Base-by-base conservation (phyloP, 73 alveolate species). In the Tetrahymena malaccensis region DNA sequence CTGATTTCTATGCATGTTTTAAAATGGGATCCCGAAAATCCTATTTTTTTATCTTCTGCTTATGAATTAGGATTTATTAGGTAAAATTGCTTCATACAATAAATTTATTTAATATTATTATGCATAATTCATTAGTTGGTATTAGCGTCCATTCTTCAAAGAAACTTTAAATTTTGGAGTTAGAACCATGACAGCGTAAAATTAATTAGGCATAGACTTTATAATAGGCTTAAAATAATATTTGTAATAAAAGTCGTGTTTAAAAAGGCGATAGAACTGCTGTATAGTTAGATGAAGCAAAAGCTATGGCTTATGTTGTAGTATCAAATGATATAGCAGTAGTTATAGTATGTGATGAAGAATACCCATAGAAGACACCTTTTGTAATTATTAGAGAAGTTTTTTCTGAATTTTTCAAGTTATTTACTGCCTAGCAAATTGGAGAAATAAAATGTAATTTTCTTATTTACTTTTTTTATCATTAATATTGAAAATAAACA, bases 281-380 rank as follows among this genome's bases (percentile, higher is more conserved):
- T 13, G 98, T 98, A 16, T 70, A 96, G 10, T 94, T 97, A 25
- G 98, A 98, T 93, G 96, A 98, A 43, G 96, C 98, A 85, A 95
- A 94, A 25, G 99, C 98, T 9, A 96, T 97, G 35, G 96, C 99
- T 93, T 97, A 98, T 85, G 96, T 96, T 35, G 96, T 94, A 85
- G 94, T 96, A n/a, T 96, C 96, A 43, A 94, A 85, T 55, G 85
- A 96, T 85, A 43, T 97, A 58, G 98, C 98, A 44, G 98, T 98
- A n/a, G 95, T 99, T n/a, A 99, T 98, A 70, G 97, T 99, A 9
- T 95, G 98, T 34, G 99, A 97, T 94, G 98, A 95, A 85, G 99
- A 98, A 96, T 99, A 99, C 96, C 99, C 99, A 11, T 98, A 98
- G 96, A 96, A 98, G 94, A 99, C 98, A 21, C 99, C 99, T 0